Conservation (phyloP, 164 flowering plant species). For the Tetrastigma voinierianum region DNA sequence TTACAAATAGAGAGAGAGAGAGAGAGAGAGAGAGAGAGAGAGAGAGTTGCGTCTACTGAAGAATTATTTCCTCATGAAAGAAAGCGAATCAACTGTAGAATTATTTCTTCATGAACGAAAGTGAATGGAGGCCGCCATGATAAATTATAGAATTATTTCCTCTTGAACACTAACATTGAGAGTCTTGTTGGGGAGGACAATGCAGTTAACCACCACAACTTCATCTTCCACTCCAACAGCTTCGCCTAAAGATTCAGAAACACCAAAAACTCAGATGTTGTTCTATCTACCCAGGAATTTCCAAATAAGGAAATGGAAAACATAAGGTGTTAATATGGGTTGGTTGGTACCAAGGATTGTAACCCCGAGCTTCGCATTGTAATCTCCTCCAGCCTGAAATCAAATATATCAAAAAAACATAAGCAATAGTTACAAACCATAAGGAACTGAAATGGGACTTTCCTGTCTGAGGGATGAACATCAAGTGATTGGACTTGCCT, state of each 20-base stretch:
- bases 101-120: conserved; percentile 97
- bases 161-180: conserved; percentile 91
- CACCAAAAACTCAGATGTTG: neutral
- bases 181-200: conserved; percentile 92
- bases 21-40: conserved; percentile 1
- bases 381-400: conserved; percentile 64
- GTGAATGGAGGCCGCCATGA: neutral
- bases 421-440: no score
- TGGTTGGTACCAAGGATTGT: conserved; percentile 79
- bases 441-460: no score
- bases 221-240: conserved; percentile 94
- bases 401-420: neutral
- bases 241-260: conserved; percentile 57
- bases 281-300: neutral
- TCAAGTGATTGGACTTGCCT: conserved; percentile 41
- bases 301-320: neutral
- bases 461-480: no score
- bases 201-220: conserved; percentile 86
- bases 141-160: conserved; percentile 71
- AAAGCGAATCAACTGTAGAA: conserved; percentile 35
- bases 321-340: neutral
- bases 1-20: neutral
- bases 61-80: conserved; percentile 86
- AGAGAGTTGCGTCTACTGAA: conserved; percentile 24
- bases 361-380: conserved; percentile 71